Evolutionary conservation across 306 rosid species (phyloP), one percentile per base, ranked within the genome.

Genomic region (Acacia confusa): DNA sequence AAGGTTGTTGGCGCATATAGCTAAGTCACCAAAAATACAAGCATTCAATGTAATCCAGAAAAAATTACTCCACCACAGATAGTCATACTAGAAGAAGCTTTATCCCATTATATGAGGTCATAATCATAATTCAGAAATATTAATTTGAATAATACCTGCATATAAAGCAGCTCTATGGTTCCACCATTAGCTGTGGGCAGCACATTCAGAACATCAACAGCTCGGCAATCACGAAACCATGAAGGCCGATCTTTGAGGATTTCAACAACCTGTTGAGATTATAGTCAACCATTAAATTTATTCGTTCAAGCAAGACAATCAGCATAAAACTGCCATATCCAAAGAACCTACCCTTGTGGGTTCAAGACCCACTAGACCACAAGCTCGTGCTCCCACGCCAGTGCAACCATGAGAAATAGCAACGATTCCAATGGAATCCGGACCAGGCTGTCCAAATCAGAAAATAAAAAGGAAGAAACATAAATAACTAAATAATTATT

Each of bases 351-450:
- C 99, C 97, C 99, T 91, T 75, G 97, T 92, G 83, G 99, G 99
- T 79, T 96, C 99, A 25, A 96, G 97, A 87, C 99, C 98, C 90
- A 96, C 99, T 85, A 96, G 92, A 89, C 99, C 99, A 57, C 98
- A 96, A 79, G 99, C 99, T 74, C 99, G 93, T 83, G 99, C 99
- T 88, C 98, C 99, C 92, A 92, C 99, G 74, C 99, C 99, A 88
- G 94, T 74, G 92, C 98, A 93, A 93, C 98, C 99, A 90, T 96
- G 97, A 89, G 97, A 95, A 88, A 96, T 96, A 91, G 99, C 98
- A 84, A 93, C 97, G 92, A 96, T 96, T 96, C 99, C 99, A 92
- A 96, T 93, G 92, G 99, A 96, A 96, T 95, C 99, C 99, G 99
- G 99, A 96, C 99, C 98, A 96, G 99, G 99, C 99, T 96, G 82